These are phyloP conservation scores for Sanghuangporus sanghuang DNA, from an alignment of 1,284 basidiomycete species.

Conservation along the genomic window DNA sequence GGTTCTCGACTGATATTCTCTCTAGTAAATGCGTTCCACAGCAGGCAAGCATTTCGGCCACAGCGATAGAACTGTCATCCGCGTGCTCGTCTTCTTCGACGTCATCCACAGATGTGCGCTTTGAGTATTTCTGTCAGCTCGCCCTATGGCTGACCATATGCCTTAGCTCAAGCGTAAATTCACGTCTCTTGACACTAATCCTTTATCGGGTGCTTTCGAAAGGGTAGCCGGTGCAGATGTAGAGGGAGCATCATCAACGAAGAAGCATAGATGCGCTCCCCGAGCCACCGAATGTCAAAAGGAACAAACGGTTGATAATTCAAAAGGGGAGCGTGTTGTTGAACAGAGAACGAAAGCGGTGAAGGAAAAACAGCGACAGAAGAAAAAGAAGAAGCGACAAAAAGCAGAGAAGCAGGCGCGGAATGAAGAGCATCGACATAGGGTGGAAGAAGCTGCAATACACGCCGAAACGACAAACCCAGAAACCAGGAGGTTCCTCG, in stretches of 20 bases:
- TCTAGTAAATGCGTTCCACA: neutral
- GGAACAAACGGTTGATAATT: neutral
- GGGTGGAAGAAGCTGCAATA: neutral
- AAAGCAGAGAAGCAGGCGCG: neutral
- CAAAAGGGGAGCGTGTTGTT: neutral
- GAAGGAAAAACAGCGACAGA: constrained; percentile 1
- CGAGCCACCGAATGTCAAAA: neutral
- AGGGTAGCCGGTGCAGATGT: neutral
- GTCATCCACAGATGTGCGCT: neutral
- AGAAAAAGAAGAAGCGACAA: constrained; percentile 2
- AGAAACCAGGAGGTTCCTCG: neutral
- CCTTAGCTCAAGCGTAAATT: neutral
- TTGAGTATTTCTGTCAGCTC: neutral
- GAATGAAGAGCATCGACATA: neutral
- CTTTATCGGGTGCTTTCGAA: neutral
- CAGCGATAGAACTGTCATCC: neutral
- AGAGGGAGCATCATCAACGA: neutral
- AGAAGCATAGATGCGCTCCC: neutral
- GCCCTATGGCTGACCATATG: neutral
- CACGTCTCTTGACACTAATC: neutral
- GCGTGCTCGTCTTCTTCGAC: neutral
- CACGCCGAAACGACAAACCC: neutral
- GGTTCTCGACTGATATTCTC: neutral
- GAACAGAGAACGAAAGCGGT: neutral
- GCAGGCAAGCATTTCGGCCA: too few relatives aligned